phyloP scores from a whole-genome alignment of 768 basidiomycete genomes.

The Amanita muscaria region DNA sequence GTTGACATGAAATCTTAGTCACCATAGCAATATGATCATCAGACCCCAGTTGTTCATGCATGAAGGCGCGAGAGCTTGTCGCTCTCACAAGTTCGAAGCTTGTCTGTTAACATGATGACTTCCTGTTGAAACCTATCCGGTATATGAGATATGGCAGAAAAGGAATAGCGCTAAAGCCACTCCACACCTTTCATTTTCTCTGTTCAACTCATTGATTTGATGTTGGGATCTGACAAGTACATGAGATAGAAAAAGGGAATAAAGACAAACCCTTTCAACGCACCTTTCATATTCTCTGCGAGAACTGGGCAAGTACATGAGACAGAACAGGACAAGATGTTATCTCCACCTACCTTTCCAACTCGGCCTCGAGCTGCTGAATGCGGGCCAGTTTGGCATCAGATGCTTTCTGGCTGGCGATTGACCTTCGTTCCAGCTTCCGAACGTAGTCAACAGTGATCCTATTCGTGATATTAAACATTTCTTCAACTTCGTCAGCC shows the following conservation, averaged over 20 bases:
- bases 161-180: no score
- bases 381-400: neutral
- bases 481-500: constrained; percentile 9
- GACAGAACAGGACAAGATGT: no score
- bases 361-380: constrained; percentile 3
- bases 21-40: no score
- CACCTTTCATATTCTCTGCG: neutral
- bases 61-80: no score
- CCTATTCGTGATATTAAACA: constrained; percentile 8
- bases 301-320: neutral
- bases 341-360: constrained; percentile 13
- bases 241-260: constrained; percentile 6
- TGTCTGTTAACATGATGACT: no score
- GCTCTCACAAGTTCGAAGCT: no score
- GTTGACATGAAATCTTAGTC: no score
- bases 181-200: neutral
- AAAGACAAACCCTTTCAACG: neutral
- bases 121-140: no score
- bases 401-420: constrained; percentile 14
- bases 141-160: no score
- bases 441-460: constrained; percentile 14
- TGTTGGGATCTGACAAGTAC: neutral
- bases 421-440: constrained; percentile 15
- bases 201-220: neutral
- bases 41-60: no score